These are phyloP conservation scores for Penicillium ochrochloron DNA, from an alignment of 495 filamentous ascomycete genomes.

Conservation along the genomic window DNA sequence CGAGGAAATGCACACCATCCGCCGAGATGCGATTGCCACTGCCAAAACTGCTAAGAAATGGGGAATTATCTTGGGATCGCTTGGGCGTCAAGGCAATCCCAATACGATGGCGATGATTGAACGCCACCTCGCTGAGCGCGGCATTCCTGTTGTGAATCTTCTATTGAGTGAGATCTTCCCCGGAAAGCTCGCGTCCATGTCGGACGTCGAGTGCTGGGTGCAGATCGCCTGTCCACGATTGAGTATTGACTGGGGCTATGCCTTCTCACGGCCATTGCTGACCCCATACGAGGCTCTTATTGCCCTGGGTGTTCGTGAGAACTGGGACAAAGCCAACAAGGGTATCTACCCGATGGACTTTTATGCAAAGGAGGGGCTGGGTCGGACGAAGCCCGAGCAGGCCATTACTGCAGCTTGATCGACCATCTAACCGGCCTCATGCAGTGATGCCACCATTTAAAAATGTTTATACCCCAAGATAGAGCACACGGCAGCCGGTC, in stretches of 20 bases:
- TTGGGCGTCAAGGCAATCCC: conserved; percentile 94
- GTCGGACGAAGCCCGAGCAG: conserved; percentile 67
- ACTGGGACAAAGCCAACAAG: conserved; percentile 69
- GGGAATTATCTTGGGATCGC: conserved; percentile 90
- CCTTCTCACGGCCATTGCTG: conserved; percentile 83
- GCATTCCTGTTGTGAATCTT: conserved; percentile 79
- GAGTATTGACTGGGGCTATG: conserved; percentile 99
- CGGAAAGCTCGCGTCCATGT: conserved; percentile 89
- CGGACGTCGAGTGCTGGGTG: conserved; percentile 94
- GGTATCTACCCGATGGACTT: conserved; percentile 98
- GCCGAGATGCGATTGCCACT: conserved; percentile 72
- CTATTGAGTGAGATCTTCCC: conserved; percentile 94
- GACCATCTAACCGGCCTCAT: neutral
- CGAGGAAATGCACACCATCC: conserved; percentile 81
- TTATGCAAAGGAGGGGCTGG: conserved; percentile 90
- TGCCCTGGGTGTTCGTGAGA: conserved; percentile 74
- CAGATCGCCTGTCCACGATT: conserved; percentile 94
- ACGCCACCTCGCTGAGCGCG: conserved; percentile 64
- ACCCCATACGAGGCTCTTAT: conserved; percentile 96
- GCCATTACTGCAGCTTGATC: conserved; percentile 29
- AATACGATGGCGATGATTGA: conserved; percentile 90
- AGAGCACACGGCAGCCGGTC: conserved; percentile 27
- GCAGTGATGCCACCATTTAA: neutral
- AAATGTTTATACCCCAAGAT: conserved; percentile 26
- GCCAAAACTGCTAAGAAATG: conserved; percentile 82